Evolutionary conservation across 495 filamentous ascomycete genomes (phyloP), one percentile per base, ranked within the genome.

Genomic region (Chaetomium fimeti): DNA sequence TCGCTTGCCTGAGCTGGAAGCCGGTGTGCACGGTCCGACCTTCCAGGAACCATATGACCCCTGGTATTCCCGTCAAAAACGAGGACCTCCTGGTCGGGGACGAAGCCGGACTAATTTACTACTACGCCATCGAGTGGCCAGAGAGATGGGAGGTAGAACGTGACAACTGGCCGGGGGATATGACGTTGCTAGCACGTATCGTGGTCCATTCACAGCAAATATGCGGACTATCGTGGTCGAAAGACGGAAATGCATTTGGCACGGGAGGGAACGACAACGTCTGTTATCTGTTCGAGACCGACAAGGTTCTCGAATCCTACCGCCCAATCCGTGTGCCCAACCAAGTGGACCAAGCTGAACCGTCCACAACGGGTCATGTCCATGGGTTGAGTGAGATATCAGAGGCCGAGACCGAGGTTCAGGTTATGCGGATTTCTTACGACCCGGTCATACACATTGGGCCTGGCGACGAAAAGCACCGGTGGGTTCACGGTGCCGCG

Each of bases 261-360:
- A 91, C 90, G 12, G 93, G 93, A 15, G 92, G 91, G 51, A 97
- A 98, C 71, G 94, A 98, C 76, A 97, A 98, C 69, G 71, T 82
- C 0, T 94, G 92, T 66, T 89, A 87, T 69, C 80, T 98, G 15
- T 98, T 95, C 75, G 85, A 92, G 45, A 79, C 85, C 13, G 75
- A 78, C 38, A 83, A 86, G 36, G 78, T 95, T 22, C 70, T 90
- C 18, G 75, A 71, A 22, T 43, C 58, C 52, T 16, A 40, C n/a
- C 18, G 22, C n/a, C 27, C 20, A 32, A 5, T 9, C n/a, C 49
- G 43, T 8, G 16, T 22, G 15, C 27, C 13, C 18, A 38, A 57
- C 25, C 24, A 47, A n/a, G 67, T 60, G 25, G 32, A 16, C 45
- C 66, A 66, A 7, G 55, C 29, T 32, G 57, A 28, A 5, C 8